A percentile compares a stretch with the other conserved stretches of the same genome.
Evolutionary conservation across 2,329 filamentous ascomycete genomes (phyloP).

Genomic region (Clonostachys chloroleuca): DNA sequence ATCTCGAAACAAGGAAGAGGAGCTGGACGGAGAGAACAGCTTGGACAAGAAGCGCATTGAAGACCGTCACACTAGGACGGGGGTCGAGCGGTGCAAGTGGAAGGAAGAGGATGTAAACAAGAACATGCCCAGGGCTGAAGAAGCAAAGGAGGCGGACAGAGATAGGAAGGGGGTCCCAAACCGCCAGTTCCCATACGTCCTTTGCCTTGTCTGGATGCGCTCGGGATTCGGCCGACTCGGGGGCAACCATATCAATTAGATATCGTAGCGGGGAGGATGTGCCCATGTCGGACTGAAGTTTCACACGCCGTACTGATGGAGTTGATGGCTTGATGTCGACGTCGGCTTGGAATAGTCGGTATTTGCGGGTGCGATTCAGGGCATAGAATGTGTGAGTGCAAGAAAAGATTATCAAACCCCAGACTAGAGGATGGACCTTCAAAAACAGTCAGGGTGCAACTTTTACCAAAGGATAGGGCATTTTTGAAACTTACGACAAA

Average conservation of each 20-base stretch:
- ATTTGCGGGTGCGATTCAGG: conserved; percentile 76
- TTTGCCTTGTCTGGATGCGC: conserved; percentile 76
- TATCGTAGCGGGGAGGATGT: conserved; percentile 76
- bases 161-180: conserved; percentile 91
- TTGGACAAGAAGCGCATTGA: conserved; percentile 76
- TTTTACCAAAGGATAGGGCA: neutral
- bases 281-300: conserved; percentile 77
- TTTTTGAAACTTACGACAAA: conserved; percentile 38
- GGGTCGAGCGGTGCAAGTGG: conserved; percentile 73
- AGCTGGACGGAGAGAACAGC: conserved; percentile 73
- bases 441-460: neutral
- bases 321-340: conserved; percentile 75
- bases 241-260: conserved; percentile 62
- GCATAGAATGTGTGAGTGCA: conserved; percentile 75
- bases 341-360: conserved; percentile 84
- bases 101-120: conserved; percentile 85
- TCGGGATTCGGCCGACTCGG: conserved; percentile 72
- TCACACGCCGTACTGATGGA: conserved; percentile 82
- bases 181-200: conserved; percentile 90
- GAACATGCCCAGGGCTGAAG: conserved; percentile 90
- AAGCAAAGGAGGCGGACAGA: conserved; percentile 79
- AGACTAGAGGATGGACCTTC: conserved; percentile 68
- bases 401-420: conserved; percentile 64
- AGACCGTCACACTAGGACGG: conserved; percentile 78
- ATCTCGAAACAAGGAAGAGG: conserved; percentile 66